Evolutionary conservation across 306 rosid genomes (phyloP).

Genomic region (Cicer pinnatifidum): DNA sequence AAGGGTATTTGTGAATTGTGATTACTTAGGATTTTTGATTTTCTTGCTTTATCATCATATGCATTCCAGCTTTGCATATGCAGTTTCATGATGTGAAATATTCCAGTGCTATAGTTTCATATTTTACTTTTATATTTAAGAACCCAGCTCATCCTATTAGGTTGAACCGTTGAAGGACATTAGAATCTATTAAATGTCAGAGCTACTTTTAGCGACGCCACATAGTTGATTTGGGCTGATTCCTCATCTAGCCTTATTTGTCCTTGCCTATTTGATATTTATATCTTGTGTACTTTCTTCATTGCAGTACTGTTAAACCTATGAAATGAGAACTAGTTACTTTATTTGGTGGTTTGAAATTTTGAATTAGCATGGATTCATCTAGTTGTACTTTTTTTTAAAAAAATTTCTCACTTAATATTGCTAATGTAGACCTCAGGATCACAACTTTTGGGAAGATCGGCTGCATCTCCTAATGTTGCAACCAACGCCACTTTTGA

Average conservation of each 20-base stretch:
- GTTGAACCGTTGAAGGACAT: slow-evolving; percentile 32
- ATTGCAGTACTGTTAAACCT: slow-evolving; percentile 7
- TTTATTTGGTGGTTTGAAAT: slow-evolving; percentile 33
- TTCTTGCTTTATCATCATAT: slow-evolving; percentile 34
- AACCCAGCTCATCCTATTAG: slow-evolving; percentile 5
- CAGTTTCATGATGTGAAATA: slow-evolving; percentile 31
- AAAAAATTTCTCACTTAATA: slow-evolving; percentile 24
- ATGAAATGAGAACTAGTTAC: slow-evolving; percentile 36
- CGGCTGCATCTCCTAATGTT: slow-evolving; percentile 90
- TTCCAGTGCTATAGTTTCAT: background rate
- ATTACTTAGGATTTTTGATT: slow-evolving; percentile 22
- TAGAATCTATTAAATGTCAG: slow-evolving; percentile 22
- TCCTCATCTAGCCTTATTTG: slow-evolving; percentile 21
- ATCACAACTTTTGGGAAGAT: slow-evolving; percentile 88
- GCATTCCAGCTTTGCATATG: slow-evolving; percentile 20
- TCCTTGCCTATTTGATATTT: slow-evolving; percentile 28
- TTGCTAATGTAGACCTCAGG: slow-evolving; percentile 65
- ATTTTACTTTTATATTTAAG: slow-evolving; percentile 1
- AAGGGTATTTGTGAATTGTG: slow-evolving; percentile 8
- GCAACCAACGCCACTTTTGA: slow-evolving; percentile 74
- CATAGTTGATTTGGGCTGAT: background rate
- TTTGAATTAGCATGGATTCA: slow-evolving; percentile 31
- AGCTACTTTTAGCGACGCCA: background rate
- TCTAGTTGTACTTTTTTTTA: slow-evolving; percentile 1
- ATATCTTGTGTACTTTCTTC: slow-evolving; percentile 14